Evolutionary conservation across 352 stramenopile species (phyloP), one percentile per base, ranked within the genome.

Genomic region (Pythium monospermum): DNA sequence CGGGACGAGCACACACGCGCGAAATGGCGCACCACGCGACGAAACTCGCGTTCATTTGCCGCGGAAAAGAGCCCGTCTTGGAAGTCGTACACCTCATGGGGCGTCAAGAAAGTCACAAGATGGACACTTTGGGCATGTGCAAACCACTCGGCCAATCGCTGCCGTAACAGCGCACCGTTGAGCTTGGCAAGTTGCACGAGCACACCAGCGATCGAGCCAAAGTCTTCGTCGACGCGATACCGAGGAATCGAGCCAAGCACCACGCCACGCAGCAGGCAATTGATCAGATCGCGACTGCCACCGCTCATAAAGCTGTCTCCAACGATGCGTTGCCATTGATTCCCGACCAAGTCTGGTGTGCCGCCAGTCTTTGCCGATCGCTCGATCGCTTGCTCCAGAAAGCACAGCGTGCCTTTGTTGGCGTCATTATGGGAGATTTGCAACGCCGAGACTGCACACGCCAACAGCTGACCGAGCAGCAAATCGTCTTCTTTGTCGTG

Each of bases 361-460:
- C 33, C 46, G n/a, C n/a, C n/a, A 1, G 49, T 41, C 33, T 53
- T 39, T n/a, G 75, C 28, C 4, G 64, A 60, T 16, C 59, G 53
- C 32, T 68, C 46, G 16, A 85, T 43, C 21, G 60, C 58, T 3
- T 68, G 66, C 49, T 98, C 88, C 16, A 98, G 42, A 67, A 97
- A 98, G 54, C 83, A 96, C 25, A 98, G 55, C 27, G 92, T 93
- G 13, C 83, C 92, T 54, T 96, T 95, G 59, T 98, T 98, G 3
- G 93, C 92, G 58, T 98, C 93, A 31, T 94, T 87, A 71, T 98
- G 95, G 15, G 93, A 85, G 38, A 98, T 71, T 26, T 86, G 69
- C 46, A 98, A 84, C 7, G 91, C 89, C 22, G 91, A 56, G 10
- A 90, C 66, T 4, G 90, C 88, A 26, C 77, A 96, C 38, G 92